Conservation (phyloP, 768 basidiomycete species). For the Tremella fuciformis region DNA sequence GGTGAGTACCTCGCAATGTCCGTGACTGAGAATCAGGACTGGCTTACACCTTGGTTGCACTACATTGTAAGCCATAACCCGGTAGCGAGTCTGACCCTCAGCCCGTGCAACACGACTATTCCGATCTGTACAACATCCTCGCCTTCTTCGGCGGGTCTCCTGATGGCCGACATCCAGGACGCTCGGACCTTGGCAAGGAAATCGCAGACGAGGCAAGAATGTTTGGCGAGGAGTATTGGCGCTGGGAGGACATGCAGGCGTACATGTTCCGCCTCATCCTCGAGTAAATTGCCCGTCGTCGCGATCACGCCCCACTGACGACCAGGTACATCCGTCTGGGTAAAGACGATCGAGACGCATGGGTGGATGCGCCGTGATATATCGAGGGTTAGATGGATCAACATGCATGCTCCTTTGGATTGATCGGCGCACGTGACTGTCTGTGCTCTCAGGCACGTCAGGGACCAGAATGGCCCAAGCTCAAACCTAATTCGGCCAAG, state of each 20-base stretch:
- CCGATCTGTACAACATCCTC: slow-evolving; percentile 48
- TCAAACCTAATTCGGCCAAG: too few species aligned
- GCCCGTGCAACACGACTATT: slow-evolving; percentile 50
- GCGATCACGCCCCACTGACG: too few species aligned
- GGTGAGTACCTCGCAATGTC: slow-evolving; percentile 52
- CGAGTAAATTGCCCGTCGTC: slow-evolving; percentile 19
- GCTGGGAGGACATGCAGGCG: slow-evolving; percentile 52
- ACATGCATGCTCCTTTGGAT: too few species aligned
- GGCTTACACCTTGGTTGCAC: too few species aligned
- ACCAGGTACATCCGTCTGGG: slow-evolving; percentile 21
- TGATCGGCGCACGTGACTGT: too few species aligned
- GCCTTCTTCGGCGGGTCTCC: slow-evolving; percentile 49
- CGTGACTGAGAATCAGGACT: slow-evolving; percentile 27
- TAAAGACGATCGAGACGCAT: slow-evolving; percentile 30
- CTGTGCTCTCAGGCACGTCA: too few species aligned
- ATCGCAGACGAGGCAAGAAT: slow-evolving; percentile 43
- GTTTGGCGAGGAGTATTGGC: slow-evolving; percentile 47
- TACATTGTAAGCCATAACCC: too few species aligned
- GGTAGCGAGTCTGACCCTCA: slow-evolving; percentile 10
- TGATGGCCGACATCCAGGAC: slow-evolving; percentile 22
- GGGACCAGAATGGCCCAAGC: too few species aligned
- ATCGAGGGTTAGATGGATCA: too few species aligned
- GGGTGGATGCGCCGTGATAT: slow-evolving; percentile 14
- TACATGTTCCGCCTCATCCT: slow-evolving; percentile 49
- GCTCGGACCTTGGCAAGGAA: slow-evolving; percentile 43